Evolutionary conservation across 768 basidiomycete species (phyloP).

Genomic region (Suillus occidentalis): DNA sequence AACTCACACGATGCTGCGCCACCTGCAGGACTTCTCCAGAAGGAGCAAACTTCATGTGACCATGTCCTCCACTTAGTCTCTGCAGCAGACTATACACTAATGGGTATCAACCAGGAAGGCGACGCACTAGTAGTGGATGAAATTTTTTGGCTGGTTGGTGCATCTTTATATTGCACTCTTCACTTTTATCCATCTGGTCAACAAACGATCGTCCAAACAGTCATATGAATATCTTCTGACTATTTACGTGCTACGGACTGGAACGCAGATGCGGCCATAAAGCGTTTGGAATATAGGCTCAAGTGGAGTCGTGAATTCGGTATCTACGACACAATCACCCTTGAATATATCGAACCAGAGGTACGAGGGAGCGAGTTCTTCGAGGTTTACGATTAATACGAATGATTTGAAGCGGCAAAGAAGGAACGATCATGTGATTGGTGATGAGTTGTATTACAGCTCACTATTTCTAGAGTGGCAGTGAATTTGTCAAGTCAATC

Average conservation of each 20-base stretch:
- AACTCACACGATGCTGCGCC: slow-evolving; percentile 30
- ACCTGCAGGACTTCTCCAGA: slow-evolving; percentile 39
- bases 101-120: slow-evolving; percentile 40
- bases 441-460: too few species aligned
- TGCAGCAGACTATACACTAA: slow-evolving; percentile 48
- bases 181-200: background rate
- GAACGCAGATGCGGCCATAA: slow-evolving; percentile 56
- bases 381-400: background rate
- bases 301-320: slow-evolving; percentile 72
- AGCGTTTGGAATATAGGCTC: slow-evolving; percentile 68
- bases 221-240: slow-evolving; percentile 72
- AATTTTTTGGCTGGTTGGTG: slow-evolving; percentile 71
- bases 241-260: slow-evolving; percentile 81
- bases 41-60: slow-evolving; percentile 50
- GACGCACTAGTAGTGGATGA: slow-evolving; percentile 59
- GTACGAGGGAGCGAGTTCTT: slow-evolving; percentile 35
- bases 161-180: background rate
- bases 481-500: too few species aligned
- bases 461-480: too few species aligned
- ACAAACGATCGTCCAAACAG: slow-evolving; percentile 13
- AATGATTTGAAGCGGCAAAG: slow-evolving; percentile 60
- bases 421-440: slow-evolving; percentile 15
- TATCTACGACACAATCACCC: slow-evolving; percentile 59
- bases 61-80: slow-evolving; percentile 55
- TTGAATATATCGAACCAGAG: slow-evolving; percentile 72